phyloP scores from a whole-genome alignment of 2,329 filamentous ascomycete species.

The Ascochyta fabae region DNA sequence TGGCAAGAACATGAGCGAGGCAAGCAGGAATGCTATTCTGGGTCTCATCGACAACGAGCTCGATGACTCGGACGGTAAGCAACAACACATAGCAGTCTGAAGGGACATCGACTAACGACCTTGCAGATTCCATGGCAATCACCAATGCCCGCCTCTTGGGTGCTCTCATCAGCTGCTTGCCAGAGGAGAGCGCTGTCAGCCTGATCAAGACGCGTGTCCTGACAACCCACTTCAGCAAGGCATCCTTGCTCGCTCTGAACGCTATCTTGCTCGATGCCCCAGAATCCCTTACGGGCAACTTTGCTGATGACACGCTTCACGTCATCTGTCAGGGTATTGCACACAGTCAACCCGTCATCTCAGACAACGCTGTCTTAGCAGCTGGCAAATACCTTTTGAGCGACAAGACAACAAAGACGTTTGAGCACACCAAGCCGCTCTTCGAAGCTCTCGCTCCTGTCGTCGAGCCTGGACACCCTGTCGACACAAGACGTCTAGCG shows the following conservation, averaged over 20 bases:
- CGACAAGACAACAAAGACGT: constrained; percentile 68
- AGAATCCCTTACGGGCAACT: constrained; percentile 69
- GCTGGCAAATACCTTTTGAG: constrained; percentile 88
- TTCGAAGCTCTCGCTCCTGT: constrained; percentile 78
- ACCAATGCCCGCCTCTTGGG: constrained; percentile 91
- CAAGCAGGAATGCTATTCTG: constrained; percentile 84
- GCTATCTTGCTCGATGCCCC: constrained; percentile 84
- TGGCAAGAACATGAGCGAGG: constrained; percentile 91
- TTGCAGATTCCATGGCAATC: constrained; percentile 72
- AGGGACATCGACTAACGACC: background rate
- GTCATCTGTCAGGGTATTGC: constrained; percentile 80
- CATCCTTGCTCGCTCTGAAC: constrained; percentile 86
- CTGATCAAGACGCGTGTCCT: constrained; percentile 77
- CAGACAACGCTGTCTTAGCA: constrained; percentile 87
- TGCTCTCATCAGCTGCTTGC: constrained; percentile 85
- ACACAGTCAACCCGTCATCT: constrained; percentile 75
- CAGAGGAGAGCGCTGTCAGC: constrained; percentile 68
- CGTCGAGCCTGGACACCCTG: constrained; percentile 77
- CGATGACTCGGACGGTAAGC: constrained; percentile 71
- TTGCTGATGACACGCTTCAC: constrained; percentile 76
- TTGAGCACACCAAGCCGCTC: constrained; percentile 78
- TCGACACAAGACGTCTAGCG: constrained; percentile 83
- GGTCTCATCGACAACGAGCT: constrained; percentile 85
- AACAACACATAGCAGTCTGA: background rate
- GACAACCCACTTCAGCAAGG: constrained; percentile 73